These are phyloP conservation scores for Mesotaenium endlicherianum DNA, from an alignment of 139 green algal genomes.

Conservation along the genomic window DNA sequence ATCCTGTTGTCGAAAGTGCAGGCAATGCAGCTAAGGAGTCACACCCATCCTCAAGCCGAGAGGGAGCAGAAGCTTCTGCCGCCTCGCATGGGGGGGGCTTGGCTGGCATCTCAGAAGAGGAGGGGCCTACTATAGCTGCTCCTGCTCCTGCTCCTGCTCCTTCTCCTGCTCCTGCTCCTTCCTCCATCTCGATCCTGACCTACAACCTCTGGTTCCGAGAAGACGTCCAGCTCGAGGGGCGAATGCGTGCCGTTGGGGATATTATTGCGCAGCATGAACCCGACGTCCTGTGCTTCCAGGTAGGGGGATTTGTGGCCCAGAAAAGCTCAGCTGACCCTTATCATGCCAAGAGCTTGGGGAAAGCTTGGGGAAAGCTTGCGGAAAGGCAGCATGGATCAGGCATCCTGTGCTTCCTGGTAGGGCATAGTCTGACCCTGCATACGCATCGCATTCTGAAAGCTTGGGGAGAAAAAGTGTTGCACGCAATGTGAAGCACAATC, in stretches of 20 bases:
- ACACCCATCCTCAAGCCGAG: not conserved
- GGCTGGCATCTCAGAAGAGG: not conserved
- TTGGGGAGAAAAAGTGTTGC: too few species aligned
- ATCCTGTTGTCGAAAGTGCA: too few species aligned
- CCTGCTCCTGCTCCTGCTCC: not conserved
- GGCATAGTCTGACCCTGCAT: too few species aligned
- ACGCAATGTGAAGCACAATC: too few species aligned
- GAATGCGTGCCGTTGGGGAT: constrained; percentile 42
- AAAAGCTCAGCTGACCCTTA: too few species aligned
- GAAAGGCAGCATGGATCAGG: too few species aligned
- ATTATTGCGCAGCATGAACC: constrained; percentile 43
- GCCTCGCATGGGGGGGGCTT: not conserved
- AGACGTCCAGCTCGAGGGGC: constrained; percentile 32
- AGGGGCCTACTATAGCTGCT: not conserved
- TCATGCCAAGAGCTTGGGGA: too few species aligned
- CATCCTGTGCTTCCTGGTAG: too few species aligned
- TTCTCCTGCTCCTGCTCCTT: not conserved
- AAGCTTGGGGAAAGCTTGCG: too few species aligned
- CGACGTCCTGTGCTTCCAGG: constrained; percentile 53
- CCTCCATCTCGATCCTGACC: constrained; percentile 42
- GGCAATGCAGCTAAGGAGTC: not conserved
- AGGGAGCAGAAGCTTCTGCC: not conserved
- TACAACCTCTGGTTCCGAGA: constrained; percentile 60
- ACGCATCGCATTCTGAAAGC: too few species aligned
- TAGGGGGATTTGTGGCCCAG: not conserved